These are phyloP conservation scores for Thalassiosira mediterranea DNA, from an alignment of 352 stramenopile species.

Conservation along the genomic window DNA sequence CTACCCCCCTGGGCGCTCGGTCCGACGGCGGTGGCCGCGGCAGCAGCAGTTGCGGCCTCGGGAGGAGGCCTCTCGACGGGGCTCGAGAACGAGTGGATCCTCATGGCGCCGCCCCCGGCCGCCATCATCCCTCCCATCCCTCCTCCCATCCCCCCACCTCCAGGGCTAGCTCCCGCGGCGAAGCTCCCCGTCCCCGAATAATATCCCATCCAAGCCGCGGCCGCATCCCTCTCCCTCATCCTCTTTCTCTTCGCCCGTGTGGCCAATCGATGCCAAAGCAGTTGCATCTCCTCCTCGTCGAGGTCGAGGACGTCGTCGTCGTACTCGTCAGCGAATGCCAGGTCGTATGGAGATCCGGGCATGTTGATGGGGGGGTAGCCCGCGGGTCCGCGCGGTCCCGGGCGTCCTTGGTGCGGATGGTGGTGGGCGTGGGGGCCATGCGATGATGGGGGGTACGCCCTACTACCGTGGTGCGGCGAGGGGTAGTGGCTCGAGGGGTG, in stretches of 20 bases:
- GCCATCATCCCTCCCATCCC: background rate
- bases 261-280: background rate
- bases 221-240: background rate
- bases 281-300: background rate
- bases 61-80: background rate
- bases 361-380: background rate
- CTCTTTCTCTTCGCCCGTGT: background rate
- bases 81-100: background rate
- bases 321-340: background rate
- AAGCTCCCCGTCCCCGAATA: background rate
- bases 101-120: too few relatives aligned
- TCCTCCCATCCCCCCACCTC: too few relatives aligned
- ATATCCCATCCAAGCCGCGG: background rate
- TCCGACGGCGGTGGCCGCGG: too few relatives aligned
- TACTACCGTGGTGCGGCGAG: background rate
- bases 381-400: too few relatives aligned
- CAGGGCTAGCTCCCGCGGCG: too few relatives aligned
- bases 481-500: background rate
- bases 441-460: background rate
- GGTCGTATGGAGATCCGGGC: background rate
- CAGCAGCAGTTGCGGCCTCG: background rate
- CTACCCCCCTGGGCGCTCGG: too few relatives aligned
- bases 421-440: background rate
- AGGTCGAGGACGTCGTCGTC: background rate
- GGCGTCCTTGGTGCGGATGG: background rate